phyloP scores from a whole-genome alignment of 768 basidiomycete genomes.

The Symmetrospora coprosmae region DNA sequence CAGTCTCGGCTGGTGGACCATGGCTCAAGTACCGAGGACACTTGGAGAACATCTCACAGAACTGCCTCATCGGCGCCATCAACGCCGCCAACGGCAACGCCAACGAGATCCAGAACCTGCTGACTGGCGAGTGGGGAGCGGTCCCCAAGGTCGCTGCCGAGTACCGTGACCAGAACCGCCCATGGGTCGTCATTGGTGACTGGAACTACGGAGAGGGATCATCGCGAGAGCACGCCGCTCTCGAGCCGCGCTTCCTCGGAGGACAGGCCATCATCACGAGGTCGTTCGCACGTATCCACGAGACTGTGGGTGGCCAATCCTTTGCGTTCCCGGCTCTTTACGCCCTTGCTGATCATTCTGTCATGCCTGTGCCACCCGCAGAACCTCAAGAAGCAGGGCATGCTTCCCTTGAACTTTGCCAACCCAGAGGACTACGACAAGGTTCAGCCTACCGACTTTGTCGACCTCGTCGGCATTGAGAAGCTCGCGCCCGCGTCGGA shows the following conservation, averaged over 20 bases:
- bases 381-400: conserved; percentile 88
- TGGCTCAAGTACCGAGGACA: conserved; percentile 99
- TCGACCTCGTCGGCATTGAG: conserved; percentile 78
- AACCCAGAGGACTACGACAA: conserved; percentile 60
- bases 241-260: conserved; percentile 87
- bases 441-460: conserved; percentile 68
- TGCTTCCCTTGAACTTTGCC: conserved; percentile 13
- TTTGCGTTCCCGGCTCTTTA: neutral
- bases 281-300: conserved; percentile 44
- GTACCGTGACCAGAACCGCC: conserved; percentile 77
- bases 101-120: conserved; percentile 76
- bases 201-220: conserved; percentile 30
- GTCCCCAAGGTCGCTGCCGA: conserved; percentile 73
- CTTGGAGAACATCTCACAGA: conserved; percentile 95
- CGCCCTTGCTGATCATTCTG: neutral
- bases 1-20: conserved; percentile 75
- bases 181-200: conserved; percentile 91
- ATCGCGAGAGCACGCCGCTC: conserved; percentile 48
- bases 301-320: no score
- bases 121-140: conserved; percentile 67
- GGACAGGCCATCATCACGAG: conserved; percentile 90
- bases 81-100: conserved; percentile 89
- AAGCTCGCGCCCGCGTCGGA: conserved; percentile 82
- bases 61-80: conserved; percentile 95
- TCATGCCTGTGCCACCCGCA: conserved; percentile 43